Percentiles rank a stretch among this genome's conserved stretches.
These are phyloP conservation scores for Fusarium bactridioides DNA, from an alignment of 2,329 filamentous ascomycete genomes.

Conservation along the genomic window DNA sequence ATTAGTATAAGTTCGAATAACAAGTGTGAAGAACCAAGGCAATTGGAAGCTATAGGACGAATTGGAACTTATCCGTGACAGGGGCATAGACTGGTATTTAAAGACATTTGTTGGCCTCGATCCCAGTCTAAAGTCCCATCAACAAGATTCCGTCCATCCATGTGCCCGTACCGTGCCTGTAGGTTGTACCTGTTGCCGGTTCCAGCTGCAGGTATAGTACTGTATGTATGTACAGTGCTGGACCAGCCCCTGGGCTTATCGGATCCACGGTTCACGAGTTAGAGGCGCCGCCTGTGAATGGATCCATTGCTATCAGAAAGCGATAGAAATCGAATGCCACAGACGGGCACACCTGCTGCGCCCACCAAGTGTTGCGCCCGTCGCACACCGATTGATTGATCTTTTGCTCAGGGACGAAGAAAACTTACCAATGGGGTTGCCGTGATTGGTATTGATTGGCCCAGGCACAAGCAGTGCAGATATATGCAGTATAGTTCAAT, in stretches of 20 bases:
- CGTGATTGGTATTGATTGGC: constrained; percentile 34
- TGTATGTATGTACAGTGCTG: neutral
- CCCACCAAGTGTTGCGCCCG: constrained; percentile 37
- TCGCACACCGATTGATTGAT: constrained; percentile 38
- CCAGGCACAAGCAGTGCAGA: constrained; percentile 1
- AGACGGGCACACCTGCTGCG: constrained; percentile 27
- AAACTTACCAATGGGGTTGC: constrained; percentile 40
- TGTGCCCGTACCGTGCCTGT: constrained; percentile 17
- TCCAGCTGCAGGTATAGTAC: neutral
- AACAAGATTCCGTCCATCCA: constrained; percentile 9
- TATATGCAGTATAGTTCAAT: neutral
- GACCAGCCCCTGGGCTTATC: constrained; percentile 30
- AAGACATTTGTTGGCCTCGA: constrained; percentile 13
- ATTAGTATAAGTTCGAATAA: constrained; percentile 37
- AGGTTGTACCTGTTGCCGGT: constrained; percentile 1
- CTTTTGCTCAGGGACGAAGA: constrained; percentile 21
- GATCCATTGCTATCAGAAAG: constrained; percentile 34
- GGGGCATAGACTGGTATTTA: constrained; percentile 30
- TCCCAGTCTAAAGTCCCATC: constrained; percentile 3
- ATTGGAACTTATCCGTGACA: constrained; percentile 8
- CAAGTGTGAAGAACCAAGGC: constrained; percentile 9
- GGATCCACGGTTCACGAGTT: constrained; percentile 31
- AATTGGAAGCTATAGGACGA: constrained; percentile 17
- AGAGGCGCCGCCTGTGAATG: constrained; percentile 10
- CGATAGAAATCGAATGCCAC: constrained; percentile 23